Conservation (phyloP, 2,329 filamentous ascomycete genomes). For the Claviceps sp. region DNA sequence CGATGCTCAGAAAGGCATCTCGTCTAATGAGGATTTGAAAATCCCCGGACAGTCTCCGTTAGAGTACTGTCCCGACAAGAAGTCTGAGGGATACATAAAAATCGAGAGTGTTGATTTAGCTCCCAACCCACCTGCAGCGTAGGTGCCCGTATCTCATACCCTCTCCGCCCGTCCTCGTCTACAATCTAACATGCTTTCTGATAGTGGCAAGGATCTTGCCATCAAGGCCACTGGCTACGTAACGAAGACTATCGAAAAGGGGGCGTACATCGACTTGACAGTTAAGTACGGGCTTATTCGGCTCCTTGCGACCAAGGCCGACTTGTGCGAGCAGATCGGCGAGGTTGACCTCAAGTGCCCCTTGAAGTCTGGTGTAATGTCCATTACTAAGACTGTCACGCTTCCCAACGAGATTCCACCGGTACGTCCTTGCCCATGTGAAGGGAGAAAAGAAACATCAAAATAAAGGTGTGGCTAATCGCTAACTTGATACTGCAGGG, state of each 20-base stretch:
- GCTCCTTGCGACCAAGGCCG: slow-evolving; percentile 65
- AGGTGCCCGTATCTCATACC: slow-evolving; percentile 13
- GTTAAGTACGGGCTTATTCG: slow-evolving; percentile 94
- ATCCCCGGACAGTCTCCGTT: slow-evolving; percentile 82
- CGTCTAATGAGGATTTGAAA: slow-evolving; percentile 38
- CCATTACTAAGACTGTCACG: slow-evolving; percentile 67
- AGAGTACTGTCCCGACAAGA: slow-evolving; percentile 45
- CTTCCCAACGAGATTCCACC: slow-evolving; percentile 79
- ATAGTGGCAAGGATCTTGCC: slow-evolving; percentile 60
- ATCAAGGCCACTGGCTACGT: slow-evolving; percentile 73
- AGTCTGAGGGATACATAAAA: no score
- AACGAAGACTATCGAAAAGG: slow-evolving; percentile 56
- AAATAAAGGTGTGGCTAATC: background rate
- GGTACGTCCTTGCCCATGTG: slow-evolving; percentile 38
- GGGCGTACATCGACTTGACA: slow-evolving; percentile 66
- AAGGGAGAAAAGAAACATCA: background rate
- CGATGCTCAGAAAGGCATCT: slow-evolving; percentile 20
- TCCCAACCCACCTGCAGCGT: slow-evolving; percentile 83
- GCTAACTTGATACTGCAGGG: slow-evolving; percentile 39
- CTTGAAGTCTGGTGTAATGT: slow-evolving; percentile 62
- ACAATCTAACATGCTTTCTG: slow-evolving; percentile 11
- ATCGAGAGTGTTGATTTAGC: slow-evolving; percentile 48
- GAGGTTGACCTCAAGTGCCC: slow-evolving; percentile 87
- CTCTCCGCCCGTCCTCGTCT: background rate
- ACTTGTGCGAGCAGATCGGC: slow-evolving; percentile 78